These are phyloP conservation scores for Colletotrichum limetticola DNA, from an alignment of 2,329 filamentous ascomycete species.

Conservation along the genomic window DNA sequence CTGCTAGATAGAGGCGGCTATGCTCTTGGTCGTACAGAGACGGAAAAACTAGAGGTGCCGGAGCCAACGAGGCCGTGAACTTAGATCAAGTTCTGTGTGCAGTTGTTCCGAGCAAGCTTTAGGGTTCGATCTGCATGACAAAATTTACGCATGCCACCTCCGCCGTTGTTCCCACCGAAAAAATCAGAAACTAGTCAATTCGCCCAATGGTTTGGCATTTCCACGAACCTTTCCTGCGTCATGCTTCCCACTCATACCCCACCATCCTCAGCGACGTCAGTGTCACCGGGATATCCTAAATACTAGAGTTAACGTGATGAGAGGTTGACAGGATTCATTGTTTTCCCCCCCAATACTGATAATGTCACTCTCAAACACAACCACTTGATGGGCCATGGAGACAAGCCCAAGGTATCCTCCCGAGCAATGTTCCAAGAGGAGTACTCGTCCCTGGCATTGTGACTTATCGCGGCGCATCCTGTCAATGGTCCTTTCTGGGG, in stretches of 20 bases:
- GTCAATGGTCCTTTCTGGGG: no score
- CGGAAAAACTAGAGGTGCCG: neutral
- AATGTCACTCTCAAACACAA: no score
- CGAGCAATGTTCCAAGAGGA: no score
- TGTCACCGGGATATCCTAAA: neutral
- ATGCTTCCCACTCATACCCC: neutral
- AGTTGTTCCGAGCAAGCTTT: neutral
- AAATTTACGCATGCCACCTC: neutral
- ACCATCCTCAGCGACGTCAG: neutral
- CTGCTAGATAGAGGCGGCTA: neutral
- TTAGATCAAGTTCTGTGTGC: neutral
- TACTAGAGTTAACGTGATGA: neutral
- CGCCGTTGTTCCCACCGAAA: constrained; percentile 3
- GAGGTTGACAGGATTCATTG: neutral
- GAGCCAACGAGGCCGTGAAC: neutral
- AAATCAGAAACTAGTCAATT: neutral
- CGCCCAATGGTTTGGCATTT: neutral
- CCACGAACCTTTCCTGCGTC: neutral
- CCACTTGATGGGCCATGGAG: no score
- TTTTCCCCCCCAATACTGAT: no score
- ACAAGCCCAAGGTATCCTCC: no score
- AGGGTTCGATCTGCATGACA: constrained; percentile 8
- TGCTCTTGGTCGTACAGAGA: neutral
- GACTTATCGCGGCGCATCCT: no score
- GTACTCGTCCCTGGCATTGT: no score